phyloP scores from a whole-genome alignment of 768 basidiomycete genomes.

The Auricularia auricula-judae region DNA sequence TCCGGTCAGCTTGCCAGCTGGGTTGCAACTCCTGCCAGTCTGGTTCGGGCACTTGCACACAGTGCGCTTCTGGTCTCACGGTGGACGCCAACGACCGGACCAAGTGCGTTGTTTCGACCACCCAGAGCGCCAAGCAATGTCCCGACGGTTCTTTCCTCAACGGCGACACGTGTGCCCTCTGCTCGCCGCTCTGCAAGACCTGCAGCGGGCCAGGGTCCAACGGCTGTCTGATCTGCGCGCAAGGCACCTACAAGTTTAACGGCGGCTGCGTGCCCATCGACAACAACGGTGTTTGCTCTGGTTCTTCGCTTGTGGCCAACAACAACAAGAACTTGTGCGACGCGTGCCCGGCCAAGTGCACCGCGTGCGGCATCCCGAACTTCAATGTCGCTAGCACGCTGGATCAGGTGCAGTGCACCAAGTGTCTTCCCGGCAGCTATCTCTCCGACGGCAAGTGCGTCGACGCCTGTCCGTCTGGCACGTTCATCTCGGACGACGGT shows the following conservation, averaged over 20 bases:
- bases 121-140: slow-evolving; percentile 44
- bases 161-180: slow-evolving; percentile 41
- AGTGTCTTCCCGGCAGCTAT: slow-evolving; percentile 66
- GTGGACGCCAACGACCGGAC: slow-evolving; percentile 55
- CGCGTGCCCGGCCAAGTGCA: slow-evolving; percentile 76
- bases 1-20: slow-evolving; percentile 48
- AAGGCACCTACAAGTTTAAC: slow-evolving; percentile 50
- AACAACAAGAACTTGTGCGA: slow-evolving; percentile 79
- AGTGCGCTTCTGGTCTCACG: slow-evolving; percentile 63
- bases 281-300: slow-evolving; percentile 60
- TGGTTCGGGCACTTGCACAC: slow-evolving; percentile 55
- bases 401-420: slow-evolving; percentile 59
- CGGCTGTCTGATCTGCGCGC: slow-evolving; percentile 59
- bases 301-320: slow-evolving; percentile 62
- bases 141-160: slow-evolving; percentile 51
- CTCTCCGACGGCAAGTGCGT: slow-evolving; percentile 64
- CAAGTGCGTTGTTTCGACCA: slow-evolving; percentile 45
- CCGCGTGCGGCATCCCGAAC: slow-evolving; percentile 60
- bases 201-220: slow-evolving; percentile 60
- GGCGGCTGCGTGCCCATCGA: slow-evolving; percentile 61
- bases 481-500: slow-evolving; percentile 63
- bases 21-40: slow-evolving; percentile 65
- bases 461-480: slow-evolving; percentile 57
- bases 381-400: slow-evolving; percentile 61
- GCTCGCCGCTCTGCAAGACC: slow-evolving; percentile 57